Evolutionary conservation across 192 early-diverging fungal species (phyloP).

Genomic region (Entomortierella parvispora): DNA sequence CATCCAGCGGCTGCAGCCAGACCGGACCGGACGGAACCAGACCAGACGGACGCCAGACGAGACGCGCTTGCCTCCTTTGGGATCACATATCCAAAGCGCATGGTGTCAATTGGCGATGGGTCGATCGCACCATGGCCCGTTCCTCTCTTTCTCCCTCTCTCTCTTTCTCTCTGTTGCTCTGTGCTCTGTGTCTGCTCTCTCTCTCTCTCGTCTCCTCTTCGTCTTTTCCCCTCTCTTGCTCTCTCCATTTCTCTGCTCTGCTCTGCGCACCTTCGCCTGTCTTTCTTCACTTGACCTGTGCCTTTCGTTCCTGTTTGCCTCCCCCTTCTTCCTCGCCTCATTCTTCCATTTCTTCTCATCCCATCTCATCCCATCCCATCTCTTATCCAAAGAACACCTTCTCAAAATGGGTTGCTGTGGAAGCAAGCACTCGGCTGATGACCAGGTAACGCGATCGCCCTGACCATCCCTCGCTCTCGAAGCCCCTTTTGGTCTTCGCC

Average conservation of each 20-base stretch:
- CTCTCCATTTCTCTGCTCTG: background rate
- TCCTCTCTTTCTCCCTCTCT: too few species aligned
- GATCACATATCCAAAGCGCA: too few species aligned
- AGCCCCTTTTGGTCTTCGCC: background rate
- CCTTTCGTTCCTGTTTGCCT: background rate
- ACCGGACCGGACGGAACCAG: too few species aligned
- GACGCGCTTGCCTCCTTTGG: too few species aligned
- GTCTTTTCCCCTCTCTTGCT: constrained; percentile 1
- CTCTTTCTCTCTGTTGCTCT: background rate
- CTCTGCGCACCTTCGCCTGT: too few species aligned
- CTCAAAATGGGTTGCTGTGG: constrained; percentile 45
- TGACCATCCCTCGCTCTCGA: background rate
- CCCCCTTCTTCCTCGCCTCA: background rate
- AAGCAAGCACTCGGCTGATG: constrained; percentile 33
- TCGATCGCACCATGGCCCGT: too few species aligned
- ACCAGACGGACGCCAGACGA: too few species aligned
- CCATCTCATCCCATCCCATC: background rate
- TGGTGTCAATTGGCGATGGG: too few species aligned
- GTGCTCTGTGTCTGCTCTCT: constrained; percentile 1
- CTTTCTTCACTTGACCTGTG: background rate
- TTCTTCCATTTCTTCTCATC: background rate
- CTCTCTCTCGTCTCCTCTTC: background rate
- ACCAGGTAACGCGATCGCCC: constrained; percentile 13
- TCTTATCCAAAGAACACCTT: constrained; percentile 2
- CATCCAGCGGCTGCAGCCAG: too few species aligned